A percentile compares a stretch with the other conserved stretches of the same genome.
Evolutionary conservation across 208 protist species (phyloP).

Genomic region (Perkinsela sp.): DNA sequence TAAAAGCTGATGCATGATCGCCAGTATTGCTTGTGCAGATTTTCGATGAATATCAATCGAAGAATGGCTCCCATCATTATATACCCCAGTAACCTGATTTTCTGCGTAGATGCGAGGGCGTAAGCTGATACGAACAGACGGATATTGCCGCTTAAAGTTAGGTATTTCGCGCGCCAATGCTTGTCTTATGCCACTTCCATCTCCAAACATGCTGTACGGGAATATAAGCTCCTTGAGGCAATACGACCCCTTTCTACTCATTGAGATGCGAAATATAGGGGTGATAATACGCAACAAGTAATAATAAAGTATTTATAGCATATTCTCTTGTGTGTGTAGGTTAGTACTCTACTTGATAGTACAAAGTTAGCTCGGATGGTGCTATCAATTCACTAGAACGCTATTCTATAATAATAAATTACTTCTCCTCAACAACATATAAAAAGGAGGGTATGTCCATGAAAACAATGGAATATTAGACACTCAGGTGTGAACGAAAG

Average conservation of each 20-base stretch:
- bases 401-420: too few relatives aligned
- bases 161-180: conserved; percentile 35
- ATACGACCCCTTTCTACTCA: conserved; percentile 48
- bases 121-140: conserved; percentile 27
- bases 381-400: too few relatives aligned
- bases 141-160: conserved; percentile 27
- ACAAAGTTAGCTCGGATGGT: too few relatives aligned
- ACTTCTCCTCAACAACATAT: too few relatives aligned
- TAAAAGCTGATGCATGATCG: conserved; percentile 26
- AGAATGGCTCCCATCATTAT: conserved; percentile 39
- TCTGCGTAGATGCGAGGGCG: conserved; percentile 34
- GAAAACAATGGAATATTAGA: too few relatives aligned
- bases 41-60: conserved; percentile 15
- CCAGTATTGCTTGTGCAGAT: conserved; percentile 33
- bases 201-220: conserved; percentile 26
- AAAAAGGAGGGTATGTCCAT: too few relatives aligned
- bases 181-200: conserved; percentile 26
- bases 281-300: too few relatives aligned
- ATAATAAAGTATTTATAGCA: too few relatives aligned
- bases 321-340: too few relatives aligned
- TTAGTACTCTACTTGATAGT: too few relatives aligned
- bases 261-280: too few relatives aligned
- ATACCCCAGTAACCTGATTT: conserved; percentile 34
- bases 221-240: conserved; percentile 44
- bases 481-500: too few relatives aligned